phyloP scores from a whole-genome alignment of 2,329 filamentous ascomycete species.

The Aureobasidium sp. region DNA sequence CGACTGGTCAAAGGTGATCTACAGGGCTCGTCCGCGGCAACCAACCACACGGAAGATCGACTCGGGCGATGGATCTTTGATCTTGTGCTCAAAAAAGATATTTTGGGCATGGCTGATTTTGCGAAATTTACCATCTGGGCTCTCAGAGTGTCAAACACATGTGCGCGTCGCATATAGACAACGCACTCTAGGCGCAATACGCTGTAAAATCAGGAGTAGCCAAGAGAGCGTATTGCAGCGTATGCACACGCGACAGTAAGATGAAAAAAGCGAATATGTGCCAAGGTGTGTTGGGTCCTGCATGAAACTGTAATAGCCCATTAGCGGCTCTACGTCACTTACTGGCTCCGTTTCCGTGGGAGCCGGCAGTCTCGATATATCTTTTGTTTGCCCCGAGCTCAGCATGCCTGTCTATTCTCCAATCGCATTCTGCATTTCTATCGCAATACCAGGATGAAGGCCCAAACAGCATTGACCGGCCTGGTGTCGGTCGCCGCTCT shows the following conservation, averaged over 20 bases:
- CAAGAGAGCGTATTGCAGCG: background rate
- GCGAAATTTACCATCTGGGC: too few species aligned
- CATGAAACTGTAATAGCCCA: slow-evolving; percentile 9
- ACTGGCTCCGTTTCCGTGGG: slow-evolving; percentile 7
- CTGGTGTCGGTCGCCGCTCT: slow-evolving; percentile 9
- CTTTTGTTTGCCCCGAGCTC: background rate
- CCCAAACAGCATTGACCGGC: slow-evolving; percentile 8
- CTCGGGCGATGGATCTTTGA: background rate
- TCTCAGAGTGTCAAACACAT: too few species aligned
- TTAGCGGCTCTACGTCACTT: slow-evolving; percentile 2
- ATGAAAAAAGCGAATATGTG: background rate
- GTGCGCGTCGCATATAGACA: background rate
- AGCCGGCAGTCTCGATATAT: slow-evolving; percentile 4
- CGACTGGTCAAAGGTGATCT: background rate
- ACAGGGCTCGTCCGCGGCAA: background rate
- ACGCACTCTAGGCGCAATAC: background rate
- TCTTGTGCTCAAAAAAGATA: background rate
- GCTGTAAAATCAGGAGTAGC: background rate
- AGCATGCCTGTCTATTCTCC: background rate
- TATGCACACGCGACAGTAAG: background rate
- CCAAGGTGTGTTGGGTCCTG: slow-evolving; percentile 7
- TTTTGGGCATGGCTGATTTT: background rate
- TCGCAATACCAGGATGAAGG: slow-evolving; percentile 6
- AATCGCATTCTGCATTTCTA: background rate
- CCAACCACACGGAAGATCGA: background rate